These are phyloP conservation scores for Parmelia sp. DNA, from an alignment of 495 filamentous ascomycete species.

Conservation along the genomic window DNA sequence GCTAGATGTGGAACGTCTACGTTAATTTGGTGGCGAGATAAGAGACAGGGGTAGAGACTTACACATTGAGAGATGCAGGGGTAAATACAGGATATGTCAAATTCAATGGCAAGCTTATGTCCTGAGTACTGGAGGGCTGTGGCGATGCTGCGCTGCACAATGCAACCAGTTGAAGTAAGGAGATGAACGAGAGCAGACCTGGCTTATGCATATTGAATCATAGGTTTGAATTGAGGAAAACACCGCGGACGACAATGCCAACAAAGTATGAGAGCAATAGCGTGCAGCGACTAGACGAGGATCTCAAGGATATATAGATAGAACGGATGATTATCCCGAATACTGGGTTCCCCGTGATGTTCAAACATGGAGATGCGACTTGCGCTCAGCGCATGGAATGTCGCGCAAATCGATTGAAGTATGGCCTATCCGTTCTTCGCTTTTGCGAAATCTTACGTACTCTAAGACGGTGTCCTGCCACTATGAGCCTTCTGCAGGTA, in stretches of 20 bases:
- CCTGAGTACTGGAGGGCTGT: not conserved
- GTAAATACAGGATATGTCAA: not conserved
- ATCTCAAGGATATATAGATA: not conserved
- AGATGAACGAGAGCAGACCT: not conserved
- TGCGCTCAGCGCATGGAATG: constrained; percentile 9
- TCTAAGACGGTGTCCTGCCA: not conserved
- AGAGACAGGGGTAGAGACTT: not conserved
- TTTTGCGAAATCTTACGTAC: constrained; percentile 1
- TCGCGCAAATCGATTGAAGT: not conserved
- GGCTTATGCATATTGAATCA: not conserved
- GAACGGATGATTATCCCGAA: not conserved
- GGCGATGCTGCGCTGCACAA: not conserved
- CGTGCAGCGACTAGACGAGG: not conserved
- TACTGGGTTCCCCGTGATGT: not conserved
- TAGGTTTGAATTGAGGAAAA: not conserved
- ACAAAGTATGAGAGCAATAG: not conserved
- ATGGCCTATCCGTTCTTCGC: not conserved
- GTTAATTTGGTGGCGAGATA: not conserved
- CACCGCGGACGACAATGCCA: not conserved
- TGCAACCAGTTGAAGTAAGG: not conserved
- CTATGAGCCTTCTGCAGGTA: not conserved
- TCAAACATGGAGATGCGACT: constrained; percentile 11
- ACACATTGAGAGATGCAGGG: not conserved
- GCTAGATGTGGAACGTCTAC: not conserved
- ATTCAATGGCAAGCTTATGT: not conserved